Evolutionary conservation across 352 stramenopile genomes (phyloP), one percentile per base, ranked within the genome.

Genomic region (Pythium coloratum): DNA sequence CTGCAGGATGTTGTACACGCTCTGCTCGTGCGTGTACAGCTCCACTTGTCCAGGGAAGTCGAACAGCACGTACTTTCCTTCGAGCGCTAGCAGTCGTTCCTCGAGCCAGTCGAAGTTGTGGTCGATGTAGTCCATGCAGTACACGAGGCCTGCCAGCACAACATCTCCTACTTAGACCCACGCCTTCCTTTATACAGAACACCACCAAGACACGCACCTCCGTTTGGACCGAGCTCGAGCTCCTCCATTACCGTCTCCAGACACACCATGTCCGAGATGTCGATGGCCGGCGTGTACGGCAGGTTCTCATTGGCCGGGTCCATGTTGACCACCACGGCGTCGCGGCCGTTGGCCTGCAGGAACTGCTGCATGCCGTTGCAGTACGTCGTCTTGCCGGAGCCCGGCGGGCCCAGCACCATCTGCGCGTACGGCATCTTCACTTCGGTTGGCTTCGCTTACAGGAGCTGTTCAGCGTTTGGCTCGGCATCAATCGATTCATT

Each of bases 11-110:
- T 91, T 96, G 62, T 93, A 90, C 77, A 99, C 96, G 59, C 98
- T 95, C n/a, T 92, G 86, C 62, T 99, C 90, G 74, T 99, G 97
- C n/a, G 97, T 99, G 76, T 99, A 99, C 54, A 99, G 84, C 81
- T 99, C 98, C 51, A 99, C 92, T 84, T 99, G 98, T 0, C 98
- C 98, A 2, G 98, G 97, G 84, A 98, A 99, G 85, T 99, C 98
- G 44, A 99, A 97, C 16, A 99, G 80, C 10, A 99, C 74, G 82
- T 99, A 99, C 62, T 98, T 97, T 73, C 97, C 73, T 70, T 82
- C 71, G 38, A 92, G 68, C 47, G 55, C 50, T n/a, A 84, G 81
- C 64, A 98, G 97, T 18, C 89, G 83, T 30, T 99, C 94, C 63
- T 98, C 81, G 12, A 99, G 81, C 98, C 98, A 99, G 67, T 99